These are phyloP conservation scores for Nigrospora osmanthi DNA, from an alignment of 2,329 filamentous ascomycete species.

Conservation along the genomic window DNA sequence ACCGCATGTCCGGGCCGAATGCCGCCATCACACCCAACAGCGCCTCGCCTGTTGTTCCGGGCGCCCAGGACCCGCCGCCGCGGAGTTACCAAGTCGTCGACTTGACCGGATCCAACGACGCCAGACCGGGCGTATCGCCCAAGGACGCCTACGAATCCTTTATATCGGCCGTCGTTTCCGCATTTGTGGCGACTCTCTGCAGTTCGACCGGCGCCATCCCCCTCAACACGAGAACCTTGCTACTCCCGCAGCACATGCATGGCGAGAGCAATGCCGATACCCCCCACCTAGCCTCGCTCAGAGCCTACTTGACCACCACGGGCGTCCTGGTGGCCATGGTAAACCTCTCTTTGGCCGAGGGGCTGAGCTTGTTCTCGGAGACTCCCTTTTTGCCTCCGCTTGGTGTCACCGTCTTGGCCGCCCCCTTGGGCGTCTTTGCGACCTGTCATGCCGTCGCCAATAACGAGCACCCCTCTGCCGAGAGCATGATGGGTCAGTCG, in stretches of 20 bases:
- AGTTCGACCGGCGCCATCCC: conserved; percentile 39
- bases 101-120: conserved; percentile 12
- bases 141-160: conserved; percentile 47
- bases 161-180: conserved; percentile 41
- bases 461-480: conserved; percentile 22
- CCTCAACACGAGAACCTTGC: conserved; percentile 43
- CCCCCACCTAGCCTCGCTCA: conserved; percentile 39
- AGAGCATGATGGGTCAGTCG: conserved; percentile 36
- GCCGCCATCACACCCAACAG: conserved; percentile 36
- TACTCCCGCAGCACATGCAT: conserved; percentile 29
- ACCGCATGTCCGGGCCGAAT: conserved; percentile 29
- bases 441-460: conserved; percentile 28
- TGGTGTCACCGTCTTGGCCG: conserved; percentile 40
- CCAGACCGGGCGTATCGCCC: conserved; percentile 25
- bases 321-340: conserved; percentile 45
- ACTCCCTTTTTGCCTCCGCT: conserved; percentile 29
- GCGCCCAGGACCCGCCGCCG: conserved; percentile 9
- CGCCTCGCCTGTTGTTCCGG: conserved; percentile 32
- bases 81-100: no score
- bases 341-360: conserved; percentile 37
- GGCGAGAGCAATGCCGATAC: conserved; percentile 19
- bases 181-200: conserved; percentile 43
- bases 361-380: conserved; percentile 38
- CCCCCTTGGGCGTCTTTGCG: conserved; percentile 44
- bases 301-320: conserved; percentile 47